Conservation (phyloP, 2,329 filamentous ascomycete genomes). For the Fusarium sp. region DNA sequence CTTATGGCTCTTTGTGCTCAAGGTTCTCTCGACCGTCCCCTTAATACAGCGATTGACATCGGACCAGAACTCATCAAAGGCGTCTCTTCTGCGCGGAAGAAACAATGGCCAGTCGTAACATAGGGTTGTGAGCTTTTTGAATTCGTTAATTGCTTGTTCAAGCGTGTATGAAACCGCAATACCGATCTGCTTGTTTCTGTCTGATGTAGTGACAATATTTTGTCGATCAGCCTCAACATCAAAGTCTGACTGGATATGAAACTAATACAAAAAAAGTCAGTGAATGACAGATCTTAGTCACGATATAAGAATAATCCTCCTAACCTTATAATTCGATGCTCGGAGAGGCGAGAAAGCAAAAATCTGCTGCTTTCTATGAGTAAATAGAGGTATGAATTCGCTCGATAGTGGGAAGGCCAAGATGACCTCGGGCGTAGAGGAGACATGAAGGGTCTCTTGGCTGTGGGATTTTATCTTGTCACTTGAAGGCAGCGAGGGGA, state of each 20-base stretch:
- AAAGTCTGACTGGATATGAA: conserved; percentile 41
- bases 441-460: too few species aligned
- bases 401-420: conserved; percentile 36
- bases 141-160: conserved; percentile 18
- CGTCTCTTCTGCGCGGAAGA: too few species aligned
- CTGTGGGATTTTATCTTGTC: conserved; percentile 34
- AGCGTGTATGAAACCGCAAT: conserved; percentile 3
- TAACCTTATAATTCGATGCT: conserved; percentile 1
- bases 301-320: too few species aligned
- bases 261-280: conserved; percentile 24
- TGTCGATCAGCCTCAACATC: conserved; percentile 33
- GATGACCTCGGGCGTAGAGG: conserved; percentile 28
- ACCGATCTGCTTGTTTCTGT: conserved; percentile 21
- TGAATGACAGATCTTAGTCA: too few species aligned
- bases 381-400: neutral
- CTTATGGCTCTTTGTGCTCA: too few species aligned
- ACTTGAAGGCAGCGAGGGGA: conserved; percentile 5
- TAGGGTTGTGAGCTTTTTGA: conserved; percentile 27
- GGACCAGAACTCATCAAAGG: conserved; percentile 41
- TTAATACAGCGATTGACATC: neutral
- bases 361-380: conserved; percentile 14
- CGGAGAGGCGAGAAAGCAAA: conserved; percentile 37
- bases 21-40: neutral
- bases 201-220: conserved; percentile 27
- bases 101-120: conserved; percentile 35